These are phyloP conservation scores for Xylariaceae sp. DNA, from an alignment of 2,329 filamentous ascomycete genomes.

Conservation along the genomic window DNA sequence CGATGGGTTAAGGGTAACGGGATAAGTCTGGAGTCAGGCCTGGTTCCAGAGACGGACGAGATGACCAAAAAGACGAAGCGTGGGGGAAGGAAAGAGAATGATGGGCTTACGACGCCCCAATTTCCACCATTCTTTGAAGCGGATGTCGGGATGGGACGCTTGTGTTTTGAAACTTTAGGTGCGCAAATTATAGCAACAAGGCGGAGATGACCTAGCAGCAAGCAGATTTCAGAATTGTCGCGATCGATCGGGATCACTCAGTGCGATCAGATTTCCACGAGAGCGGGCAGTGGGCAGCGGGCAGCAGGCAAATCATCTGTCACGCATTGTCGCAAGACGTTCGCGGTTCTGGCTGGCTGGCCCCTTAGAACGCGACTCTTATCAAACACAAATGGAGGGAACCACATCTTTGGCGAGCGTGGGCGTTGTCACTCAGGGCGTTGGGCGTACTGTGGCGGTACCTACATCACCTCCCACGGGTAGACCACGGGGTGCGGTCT, in stretches of 20 bases:
- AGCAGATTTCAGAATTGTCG: conserved; percentile 2
- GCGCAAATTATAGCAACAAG: neutral
- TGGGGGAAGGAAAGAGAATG: neutral
- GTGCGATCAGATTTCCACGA: neutral
- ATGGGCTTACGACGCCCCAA: neutral
- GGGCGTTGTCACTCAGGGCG: no score
- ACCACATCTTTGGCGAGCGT: no score
- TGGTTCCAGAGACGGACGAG: no score
- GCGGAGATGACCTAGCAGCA: conserved; percentile 9
- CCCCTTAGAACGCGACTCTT: conserved; percentile 17
- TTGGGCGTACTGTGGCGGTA: no score
- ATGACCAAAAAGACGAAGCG: neutral
- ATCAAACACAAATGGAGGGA: no score
- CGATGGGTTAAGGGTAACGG: no score
- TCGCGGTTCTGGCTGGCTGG: neutral
- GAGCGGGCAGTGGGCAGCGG: no score
- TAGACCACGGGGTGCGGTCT: no score
- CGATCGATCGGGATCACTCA: conserved; percentile 1
- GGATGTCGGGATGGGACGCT: neutral
- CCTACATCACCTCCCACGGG: no score
- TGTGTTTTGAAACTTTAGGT: neutral
- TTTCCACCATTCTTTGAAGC: neutral
- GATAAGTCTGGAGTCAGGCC: no score
- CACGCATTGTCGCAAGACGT: neutral
- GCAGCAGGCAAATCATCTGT: neutral